These are phyloP conservation scores for Strobilomyces dryophilus DNA, from an alignment of 768 basidiomycete genomes.

Conservation along the genomic window DNA sequence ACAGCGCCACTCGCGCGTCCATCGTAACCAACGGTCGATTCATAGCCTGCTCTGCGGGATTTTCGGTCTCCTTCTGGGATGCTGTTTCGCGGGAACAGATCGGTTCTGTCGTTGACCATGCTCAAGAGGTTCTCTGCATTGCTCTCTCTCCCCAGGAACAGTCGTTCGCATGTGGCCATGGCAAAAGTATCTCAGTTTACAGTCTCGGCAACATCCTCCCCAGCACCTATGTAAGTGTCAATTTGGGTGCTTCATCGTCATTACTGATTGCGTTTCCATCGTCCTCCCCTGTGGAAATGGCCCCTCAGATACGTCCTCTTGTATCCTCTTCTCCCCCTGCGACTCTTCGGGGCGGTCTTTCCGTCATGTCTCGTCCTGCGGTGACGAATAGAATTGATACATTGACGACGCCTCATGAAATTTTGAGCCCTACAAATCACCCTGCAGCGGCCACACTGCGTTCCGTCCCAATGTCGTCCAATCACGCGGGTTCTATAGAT, in stretches of 20 bases:
- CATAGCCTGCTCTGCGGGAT: background rate
- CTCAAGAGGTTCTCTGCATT: background rate
- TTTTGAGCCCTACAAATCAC: too few relatives aligned
- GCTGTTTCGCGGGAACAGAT: background rate
- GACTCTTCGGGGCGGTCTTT: background rate
- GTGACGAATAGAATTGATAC: background rate
- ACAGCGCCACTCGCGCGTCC: background rate
- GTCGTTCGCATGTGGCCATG: background rate
- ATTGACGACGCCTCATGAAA: too few relatives aligned
- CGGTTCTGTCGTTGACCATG: background rate
- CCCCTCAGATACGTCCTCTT: background rate
- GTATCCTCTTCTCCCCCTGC: background rate
- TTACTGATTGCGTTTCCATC: background rate
- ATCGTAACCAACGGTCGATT: background rate
- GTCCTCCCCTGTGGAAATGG: background rate
- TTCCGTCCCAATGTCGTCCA: too few relatives aligned
- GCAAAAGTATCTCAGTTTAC: background rate
- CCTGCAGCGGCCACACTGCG: too few relatives aligned
- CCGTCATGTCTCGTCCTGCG: background rate
- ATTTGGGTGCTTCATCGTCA: background rate
- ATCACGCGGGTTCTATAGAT: background rate
- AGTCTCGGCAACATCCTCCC: background rate
- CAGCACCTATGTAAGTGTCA: background rate
- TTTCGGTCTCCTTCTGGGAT: background rate
- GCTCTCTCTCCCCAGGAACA: background rate